phyloP scores from a whole-genome alignment of 2,329 filamentous ascomycete species.

The Beauveria sp. region DNA sequence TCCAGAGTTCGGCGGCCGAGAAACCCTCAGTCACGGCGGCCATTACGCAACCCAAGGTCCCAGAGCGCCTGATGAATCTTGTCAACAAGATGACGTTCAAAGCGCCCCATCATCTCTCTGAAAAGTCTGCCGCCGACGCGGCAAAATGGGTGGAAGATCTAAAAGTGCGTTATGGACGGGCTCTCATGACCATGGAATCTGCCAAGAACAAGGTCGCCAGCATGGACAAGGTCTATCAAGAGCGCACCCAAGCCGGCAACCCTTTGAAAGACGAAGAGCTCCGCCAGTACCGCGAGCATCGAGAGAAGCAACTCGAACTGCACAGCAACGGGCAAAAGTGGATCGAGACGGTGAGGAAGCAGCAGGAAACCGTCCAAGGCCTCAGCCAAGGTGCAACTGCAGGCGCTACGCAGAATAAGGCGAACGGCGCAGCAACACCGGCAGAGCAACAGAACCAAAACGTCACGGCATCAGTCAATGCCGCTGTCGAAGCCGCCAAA shows the following conservation, averaged over 20 bases:
- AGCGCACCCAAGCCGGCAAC: slow-evolving; percentile 34
- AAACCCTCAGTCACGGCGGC: slow-evolving; percentile 9
- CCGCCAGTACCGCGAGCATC: slow-evolving; percentile 35
- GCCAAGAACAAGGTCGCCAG: slow-evolving; percentile 31
- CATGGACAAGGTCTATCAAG: slow-evolving; percentile 35
- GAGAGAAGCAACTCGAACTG: slow-evolving; percentile 35
- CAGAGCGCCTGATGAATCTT: slow-evolving; percentile 38
- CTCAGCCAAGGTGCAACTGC: slow-evolving; percentile 10
- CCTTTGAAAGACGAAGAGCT: slow-evolving; percentile 40
- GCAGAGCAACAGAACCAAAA: slow-evolving; percentile 19
- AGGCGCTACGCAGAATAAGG: slow-evolving; percentile 16
- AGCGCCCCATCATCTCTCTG: slow-evolving; percentile 32
- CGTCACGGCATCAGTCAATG: slow-evolving; percentile 32
- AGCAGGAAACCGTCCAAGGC: slow-evolving; percentile 34
- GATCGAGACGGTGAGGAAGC: slow-evolving; percentile 39
- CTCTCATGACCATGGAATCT: slow-evolving; percentile 42
- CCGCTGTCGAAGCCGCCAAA: slow-evolving; percentile 39
- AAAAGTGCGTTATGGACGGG: slow-evolving; percentile 39
- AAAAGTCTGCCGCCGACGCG: slow-evolving; percentile 34
- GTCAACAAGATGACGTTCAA: slow-evolving; percentile 41
- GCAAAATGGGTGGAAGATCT: slow-evolving; percentile 42
- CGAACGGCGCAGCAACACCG: slow-evolving; percentile 12
- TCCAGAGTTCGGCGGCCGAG: neutral
- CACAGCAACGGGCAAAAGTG: slow-evolving; percentile 40
- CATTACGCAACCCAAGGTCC: slow-evolving; percentile 25